Evolutionary conservation across 2,329 filamentous ascomycete species (phyloP).

Genomic region (Sporothrix protearum): DNA sequence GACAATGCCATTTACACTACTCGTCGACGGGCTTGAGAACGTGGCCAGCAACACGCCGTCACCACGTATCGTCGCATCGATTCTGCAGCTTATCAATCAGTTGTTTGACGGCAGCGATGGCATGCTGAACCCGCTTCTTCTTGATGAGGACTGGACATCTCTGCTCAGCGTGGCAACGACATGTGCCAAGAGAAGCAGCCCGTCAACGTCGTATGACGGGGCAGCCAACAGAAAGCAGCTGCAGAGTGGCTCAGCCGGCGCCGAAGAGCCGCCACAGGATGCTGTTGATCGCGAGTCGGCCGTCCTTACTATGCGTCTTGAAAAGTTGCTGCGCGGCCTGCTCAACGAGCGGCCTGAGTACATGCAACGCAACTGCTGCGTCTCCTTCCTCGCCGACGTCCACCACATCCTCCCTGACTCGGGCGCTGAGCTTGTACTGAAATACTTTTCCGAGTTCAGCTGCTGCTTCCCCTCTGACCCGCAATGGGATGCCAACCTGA

Average conservation of each 20-base stretch:
- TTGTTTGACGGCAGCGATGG: slow-evolving; percentile 53
- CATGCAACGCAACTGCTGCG: slow-evolving; percentile 62
- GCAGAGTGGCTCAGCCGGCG: neutral
- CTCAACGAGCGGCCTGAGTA: slow-evolving; percentile 46
- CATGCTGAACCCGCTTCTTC: slow-evolving; percentile 53
- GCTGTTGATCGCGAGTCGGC: slow-evolving; percentile 44
- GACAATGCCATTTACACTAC: slow-evolving; percentile 53
- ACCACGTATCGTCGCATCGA: slow-evolving; percentile 45
- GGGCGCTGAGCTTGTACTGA: slow-evolving; percentile 60
- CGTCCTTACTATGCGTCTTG: slow-evolving; percentile 47
- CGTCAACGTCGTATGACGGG: neutral
- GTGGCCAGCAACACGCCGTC: slow-evolving; percentile 46
- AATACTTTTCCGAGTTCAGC: slow-evolving; percentile 65
- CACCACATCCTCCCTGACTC: slow-evolving; percentile 62
- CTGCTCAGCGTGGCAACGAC: slow-evolving; percentile 57
- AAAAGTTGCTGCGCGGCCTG: slow-evolving; percentile 45
- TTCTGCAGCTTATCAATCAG: slow-evolving; percentile 53
- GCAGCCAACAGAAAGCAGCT: neutral
- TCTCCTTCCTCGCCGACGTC: slow-evolving; percentile 63
- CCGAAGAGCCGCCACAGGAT: slow-evolving; percentile 38
- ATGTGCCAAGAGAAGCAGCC: slow-evolving; percentile 44
- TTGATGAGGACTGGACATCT: slow-evolving; percentile 63
- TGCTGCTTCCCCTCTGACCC: slow-evolving; percentile 69
- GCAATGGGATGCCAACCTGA: slow-evolving; percentile 63
- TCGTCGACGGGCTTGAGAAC: slow-evolving; percentile 56